Evolutionary conservation across 2,329 filamentous ascomycete species (phyloP), one percentile per base, ranked within the genome.

Genomic region (Didymella arachidicola): DNA sequence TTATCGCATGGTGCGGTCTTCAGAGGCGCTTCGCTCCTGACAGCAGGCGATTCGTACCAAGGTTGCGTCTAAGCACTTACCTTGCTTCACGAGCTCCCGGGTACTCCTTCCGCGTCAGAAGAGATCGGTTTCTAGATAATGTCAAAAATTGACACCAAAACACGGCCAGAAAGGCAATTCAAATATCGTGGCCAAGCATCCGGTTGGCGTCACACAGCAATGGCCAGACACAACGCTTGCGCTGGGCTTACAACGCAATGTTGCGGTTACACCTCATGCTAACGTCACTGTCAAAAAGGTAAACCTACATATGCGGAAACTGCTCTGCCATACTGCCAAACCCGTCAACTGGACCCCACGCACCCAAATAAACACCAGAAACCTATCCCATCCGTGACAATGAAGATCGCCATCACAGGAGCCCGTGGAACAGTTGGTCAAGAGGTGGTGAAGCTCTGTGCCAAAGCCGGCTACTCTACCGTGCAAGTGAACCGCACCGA

Each of bases 401-500:
- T 64, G 62, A 65, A 63, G 43, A 63, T 61, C 38, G 60, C 62
- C n/a, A 59, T 63, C 43, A 63, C 60, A 54, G 62, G 60, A 57
- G 57, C 62, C 27, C 47, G 57, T 12, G 60, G 60, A 30, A 62
- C 50, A 1, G 57, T 64, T 8, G 57, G 60, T 39, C 59, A 61
- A 29, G 50, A 57, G n/a, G 60, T 64, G 1, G 62, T 64, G 44
- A 71, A 43, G 60, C 54, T 71, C 7, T 73, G 69, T 53, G 67
- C 74, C 7, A 60, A 73, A 7, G 66, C 70, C 44, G 75, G 72
- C 42, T 71, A 77, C 59, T 34, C 65, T 14, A 77, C 70, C 3
- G 70, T 77, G 1, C 72, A 78, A 56, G 68, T 79, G 38, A 70
- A 79, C 54, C 71, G 72, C 12, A 72, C 73, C 2, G 62, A 72